These are phyloP conservation scores for Emergomyces pasteurianus DNA, from an alignment of 2,329 filamentous ascomycete genomes.

Conservation along the genomic window DNA sequence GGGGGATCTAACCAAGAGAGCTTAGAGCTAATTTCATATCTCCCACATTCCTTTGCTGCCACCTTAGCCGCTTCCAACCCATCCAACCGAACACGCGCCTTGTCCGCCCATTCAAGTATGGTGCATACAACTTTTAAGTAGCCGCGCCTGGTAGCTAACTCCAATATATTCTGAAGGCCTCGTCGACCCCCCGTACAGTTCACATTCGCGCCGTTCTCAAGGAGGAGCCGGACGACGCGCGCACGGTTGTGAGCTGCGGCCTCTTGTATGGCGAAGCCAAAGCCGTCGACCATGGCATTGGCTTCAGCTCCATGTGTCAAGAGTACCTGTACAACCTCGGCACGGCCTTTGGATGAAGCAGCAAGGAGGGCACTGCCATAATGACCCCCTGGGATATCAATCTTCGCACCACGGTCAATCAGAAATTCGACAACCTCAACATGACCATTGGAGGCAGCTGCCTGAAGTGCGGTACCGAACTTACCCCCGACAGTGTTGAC, in stretches of 20 bases:
- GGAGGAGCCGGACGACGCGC: not conserved
- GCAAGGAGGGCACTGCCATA: conserved; percentile 9
- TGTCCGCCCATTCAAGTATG: not conserved
- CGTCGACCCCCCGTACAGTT: not conserved
- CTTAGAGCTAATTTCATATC: not conserved
- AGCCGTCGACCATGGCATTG: conserved; percentile 1
- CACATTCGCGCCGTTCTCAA: not conserved
- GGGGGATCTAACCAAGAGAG: not conserved
- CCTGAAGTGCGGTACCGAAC: not conserved
- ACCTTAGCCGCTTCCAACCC: not conserved
- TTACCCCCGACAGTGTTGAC: not conserved
- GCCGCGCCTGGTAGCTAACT: not conserved
- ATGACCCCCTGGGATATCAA: conserved; percentile 2
- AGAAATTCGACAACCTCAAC: not conserved
- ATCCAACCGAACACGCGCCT: not conserved
- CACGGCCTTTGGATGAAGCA: conserved; percentile 16
- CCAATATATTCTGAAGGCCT: not conserved
- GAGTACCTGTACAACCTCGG: conserved; percentile 20
- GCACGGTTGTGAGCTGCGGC: not conserved
- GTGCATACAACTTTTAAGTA: not conserved
- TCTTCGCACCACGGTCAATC: conserved; percentile 1
- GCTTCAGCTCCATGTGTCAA: conserved; percentile 18
- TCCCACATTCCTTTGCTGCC: not conserved
- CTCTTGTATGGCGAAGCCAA: not conserved
- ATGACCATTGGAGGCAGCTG: not conserved